Evolutionary conservation across 768 basidiomycete species (phyloP), one percentile per base, ranked within the genome.

Genomic region (Leccinum fibrillosum): DNA sequence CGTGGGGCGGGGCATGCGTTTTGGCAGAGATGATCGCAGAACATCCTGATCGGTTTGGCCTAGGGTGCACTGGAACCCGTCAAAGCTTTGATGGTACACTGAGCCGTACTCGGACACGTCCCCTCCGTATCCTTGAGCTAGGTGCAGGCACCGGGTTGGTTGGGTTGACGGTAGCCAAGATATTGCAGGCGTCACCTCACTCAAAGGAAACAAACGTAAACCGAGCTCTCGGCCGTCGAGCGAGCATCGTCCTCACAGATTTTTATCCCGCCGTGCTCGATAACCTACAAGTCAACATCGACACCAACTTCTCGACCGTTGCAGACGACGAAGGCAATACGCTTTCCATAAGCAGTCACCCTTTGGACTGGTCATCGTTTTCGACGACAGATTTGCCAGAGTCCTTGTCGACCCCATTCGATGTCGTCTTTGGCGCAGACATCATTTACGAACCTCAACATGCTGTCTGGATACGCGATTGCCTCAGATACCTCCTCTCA

Each of bases 1-100:
- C 92, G 0, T 95, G 92, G 93, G 92, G 91, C 4, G 84, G 88
- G 10, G 88, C 90, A 3, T 92, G 88, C 62, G 82, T 94, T 7
- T 78, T 95, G 55, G 83, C 91, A 0, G 88, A 91, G 67, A 80
- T 85, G 73, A 82, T 94, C 42, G 81, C 81, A 3, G 78, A 85
- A 28, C 67, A 77, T 30, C 88, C 91, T 0, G 66, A 62, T 3
- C 61, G 61, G 26, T 91, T 88, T 65, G 81, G 80, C 9, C 66
- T 84, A 5, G 54, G 51, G 19, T 23, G 13, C 12, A 19, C n/a
- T 32, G 17, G 23, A 6, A 17, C 23, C 2, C 48, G 15, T 42
- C n/a, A 19, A 25, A 0, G 15, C n/a, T 30, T 11, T 8, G 23
- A 6, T n/a, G 7, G 23, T 21, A 7, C 28, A n/a, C 23, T 11